Percentiles rank a stretch among this genome's conserved stretches.
These are phyloP conservation scores for Rhizomucor pusillus DNA, from an alignment of 371 early-diverging fungal species.

Conservation along the genomic window DNA sequence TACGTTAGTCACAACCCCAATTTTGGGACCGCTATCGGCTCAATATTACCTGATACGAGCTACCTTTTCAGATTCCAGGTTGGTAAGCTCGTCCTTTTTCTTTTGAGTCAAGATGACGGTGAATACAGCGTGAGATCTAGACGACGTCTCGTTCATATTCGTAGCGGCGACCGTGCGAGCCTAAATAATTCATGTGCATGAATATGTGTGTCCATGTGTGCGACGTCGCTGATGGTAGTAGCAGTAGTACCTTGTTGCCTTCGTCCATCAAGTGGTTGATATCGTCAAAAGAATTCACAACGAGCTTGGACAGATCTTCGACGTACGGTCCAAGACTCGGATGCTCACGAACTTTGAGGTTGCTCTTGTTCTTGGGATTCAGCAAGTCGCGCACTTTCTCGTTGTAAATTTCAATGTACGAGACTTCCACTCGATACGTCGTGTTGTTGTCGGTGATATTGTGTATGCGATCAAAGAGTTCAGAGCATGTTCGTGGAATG, in stretches of 20 bases:
- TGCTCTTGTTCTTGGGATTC: slow-evolving; percentile 73
- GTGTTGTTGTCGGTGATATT: slow-evolving; percentile 40
- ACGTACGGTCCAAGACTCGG: slow-evolving; percentile 90
- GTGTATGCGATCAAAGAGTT: slow-evolving; percentile 71
- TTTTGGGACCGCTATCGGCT: no score
- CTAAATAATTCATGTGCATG: slow-evolving; percentile 20
- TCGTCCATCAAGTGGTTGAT: slow-evolving; percentile 80
- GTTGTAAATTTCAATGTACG: slow-evolving; percentile 83
- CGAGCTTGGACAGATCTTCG: slow-evolving; percentile 83
- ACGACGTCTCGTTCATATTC: slow-evolving; percentile 94
- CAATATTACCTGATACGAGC: slow-evolving; percentile 64
- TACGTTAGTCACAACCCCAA: not conserved
- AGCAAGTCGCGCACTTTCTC: slow-evolving; percentile 93
- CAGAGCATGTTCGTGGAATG: slow-evolving; percentile 78
- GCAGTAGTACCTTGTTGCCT: slow-evolving; percentile 83
- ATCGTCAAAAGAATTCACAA: slow-evolving; percentile 77
- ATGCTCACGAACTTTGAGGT: slow-evolving; percentile 87
- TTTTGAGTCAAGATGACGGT: slow-evolving; percentile 79
- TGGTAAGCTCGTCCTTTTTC: slow-evolving; percentile 56
- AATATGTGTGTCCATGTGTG: not conserved
- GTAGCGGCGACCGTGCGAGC: slow-evolving; percentile 92
- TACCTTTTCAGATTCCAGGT: slow-evolving; percentile 74
- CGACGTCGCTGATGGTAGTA: not conserved
- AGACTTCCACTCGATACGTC: slow-evolving; percentile 76
- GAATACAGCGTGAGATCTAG: slow-evolving; percentile 95